These are phyloP conservation scores for Pseudonectria foliicola DNA, from an alignment of 2,329 filamentous ascomycete genomes.

Conservation along the genomic window DNA sequence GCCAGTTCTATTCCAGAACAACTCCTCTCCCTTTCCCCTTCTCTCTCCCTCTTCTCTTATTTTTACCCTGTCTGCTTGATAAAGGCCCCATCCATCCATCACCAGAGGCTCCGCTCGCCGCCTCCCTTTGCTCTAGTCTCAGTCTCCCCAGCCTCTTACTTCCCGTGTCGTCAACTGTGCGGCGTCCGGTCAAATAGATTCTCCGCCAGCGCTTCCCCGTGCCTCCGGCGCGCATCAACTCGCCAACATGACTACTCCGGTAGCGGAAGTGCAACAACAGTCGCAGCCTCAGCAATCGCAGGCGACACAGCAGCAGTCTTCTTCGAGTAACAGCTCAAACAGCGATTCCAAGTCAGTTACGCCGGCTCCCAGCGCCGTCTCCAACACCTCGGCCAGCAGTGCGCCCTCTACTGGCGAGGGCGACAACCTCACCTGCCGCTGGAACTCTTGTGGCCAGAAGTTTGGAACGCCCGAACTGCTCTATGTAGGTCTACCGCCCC, in stretches of 20 bases:
- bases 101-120: neutral
- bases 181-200: constrained; percentile 14
- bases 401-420: constrained; percentile 34
- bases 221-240: neutral
- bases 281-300: constrained; percentile 9
- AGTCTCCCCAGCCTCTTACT: constrained; percentile 9
- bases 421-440: constrained; percentile 54
- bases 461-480: constrained; percentile 51
- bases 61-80: no score
- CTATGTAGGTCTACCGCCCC: constrained; percentile 51
- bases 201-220: constrained; percentile 5
- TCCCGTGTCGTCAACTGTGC: constrained; percentile 1
- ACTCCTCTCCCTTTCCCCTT: no score
- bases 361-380: constrained; percentile 43
- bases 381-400: constrained; percentile 35
- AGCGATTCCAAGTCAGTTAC: constrained; percentile 46
- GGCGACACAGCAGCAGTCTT: constrained; percentile 8
- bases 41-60: no score
- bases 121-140: constrained; percentile 6
- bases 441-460: constrained; percentile 52
- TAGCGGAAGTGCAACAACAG: constrained; percentile 21
- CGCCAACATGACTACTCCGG: constrained; percentile 26
- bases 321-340: constrained; percentile 33
- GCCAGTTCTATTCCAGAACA: no score
- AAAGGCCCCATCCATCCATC: no score